phyloP scores from a whole-genome alignment of 139 green algal species.

The Ettlia oleoabundans region DNA sequence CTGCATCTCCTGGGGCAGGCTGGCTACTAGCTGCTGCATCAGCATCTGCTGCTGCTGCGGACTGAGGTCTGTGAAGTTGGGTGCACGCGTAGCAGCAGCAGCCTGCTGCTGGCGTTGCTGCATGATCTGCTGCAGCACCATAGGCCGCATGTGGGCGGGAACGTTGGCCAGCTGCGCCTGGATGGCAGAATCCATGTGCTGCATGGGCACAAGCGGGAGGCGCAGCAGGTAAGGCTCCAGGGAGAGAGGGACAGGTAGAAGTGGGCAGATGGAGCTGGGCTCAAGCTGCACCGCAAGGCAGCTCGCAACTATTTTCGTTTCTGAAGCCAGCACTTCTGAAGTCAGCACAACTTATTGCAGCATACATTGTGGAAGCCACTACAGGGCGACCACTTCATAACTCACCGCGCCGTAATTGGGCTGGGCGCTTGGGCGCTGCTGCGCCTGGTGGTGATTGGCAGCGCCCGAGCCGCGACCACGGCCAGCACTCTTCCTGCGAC shows the following conservation, averaged over 20 bases:
- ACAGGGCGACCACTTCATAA: neutral
- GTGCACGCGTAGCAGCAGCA: neutral
- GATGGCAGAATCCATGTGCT: neutral
- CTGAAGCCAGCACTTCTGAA: no score
- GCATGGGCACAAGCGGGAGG: neutral
- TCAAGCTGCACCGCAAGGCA: neutral
- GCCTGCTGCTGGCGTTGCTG: conserved; percentile 37
- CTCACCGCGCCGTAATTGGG: conserved; percentile 6
- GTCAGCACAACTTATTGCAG: no score
- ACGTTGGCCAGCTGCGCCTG: conserved; percentile 18
- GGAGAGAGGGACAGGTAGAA: neutral
- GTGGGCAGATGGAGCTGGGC: neutral
- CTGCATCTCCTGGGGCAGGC: conserved; percentile 17
- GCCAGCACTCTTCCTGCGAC: conserved; percentile 1
- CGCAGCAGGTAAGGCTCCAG: neutral
- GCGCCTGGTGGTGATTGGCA: neutral
- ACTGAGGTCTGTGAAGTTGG: conserved; percentile 5
- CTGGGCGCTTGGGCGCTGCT: neutral
- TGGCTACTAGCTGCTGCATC: conserved; percentile 25
- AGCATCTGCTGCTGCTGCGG: conserved; percentile 32
- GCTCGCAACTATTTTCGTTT: neutral
- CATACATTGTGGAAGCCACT: no score
- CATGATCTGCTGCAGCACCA: conserved; percentile 46
- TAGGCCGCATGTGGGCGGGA: conserved; percentile 26
- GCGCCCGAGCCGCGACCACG: neutral